phyloP scores from a whole-genome alignment of 2,329 filamentous ascomycete species.

The Clonostachys solani region DNA sequence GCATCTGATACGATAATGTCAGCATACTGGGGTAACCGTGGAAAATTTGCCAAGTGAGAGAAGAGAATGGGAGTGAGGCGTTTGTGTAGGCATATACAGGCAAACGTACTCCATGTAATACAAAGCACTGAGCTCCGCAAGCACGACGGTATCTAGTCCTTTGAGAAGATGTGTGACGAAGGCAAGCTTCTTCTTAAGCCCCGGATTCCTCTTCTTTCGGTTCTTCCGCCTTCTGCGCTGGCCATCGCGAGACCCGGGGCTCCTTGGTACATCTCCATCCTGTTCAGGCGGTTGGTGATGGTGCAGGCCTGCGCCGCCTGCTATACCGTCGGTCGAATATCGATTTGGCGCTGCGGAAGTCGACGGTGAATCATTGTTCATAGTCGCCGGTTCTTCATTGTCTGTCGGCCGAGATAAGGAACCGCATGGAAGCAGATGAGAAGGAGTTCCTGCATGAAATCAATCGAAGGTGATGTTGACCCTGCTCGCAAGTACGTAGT shows the following conservation, averaged over 20 bases:
- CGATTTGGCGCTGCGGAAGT: slow-evolving; percentile 28
- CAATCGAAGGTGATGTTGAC: too few relatives aligned
- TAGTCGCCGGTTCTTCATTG: slow-evolving; percentile 24
- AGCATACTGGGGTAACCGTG: too few relatives aligned
- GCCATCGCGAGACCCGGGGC: neutral
- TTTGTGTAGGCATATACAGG: neutral
- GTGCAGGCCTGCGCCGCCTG: too few relatives aligned
- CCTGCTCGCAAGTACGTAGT: too few relatives aligned
- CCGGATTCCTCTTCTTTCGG: slow-evolving; percentile 28
- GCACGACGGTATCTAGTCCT: slow-evolving; percentile 59
- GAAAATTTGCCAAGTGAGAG: neutral
- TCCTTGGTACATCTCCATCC: neutral
- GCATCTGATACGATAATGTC: slow-evolving; percentile 37
- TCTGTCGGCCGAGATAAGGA: neutral
- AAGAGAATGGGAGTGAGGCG: neutral
- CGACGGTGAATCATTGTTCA: slow-evolving; percentile 46
- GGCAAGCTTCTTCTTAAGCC: slow-evolving; percentile 52
- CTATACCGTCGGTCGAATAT: slow-evolving; percentile 5
- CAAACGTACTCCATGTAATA: slow-evolving; percentile 68
- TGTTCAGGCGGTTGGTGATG: neutral
- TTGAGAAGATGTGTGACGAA: slow-evolving; percentile 57
- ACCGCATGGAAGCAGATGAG: too few relatives aligned
- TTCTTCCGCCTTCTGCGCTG: slow-evolving; percentile 26
- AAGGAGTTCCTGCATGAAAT: too few relatives aligned
- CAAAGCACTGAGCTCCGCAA: slow-evolving; percentile 59